Evolutionary conservation across 164 flowering plant genomes (phyloP).

Genomic region (Kingdonia uniflora): DNA sequence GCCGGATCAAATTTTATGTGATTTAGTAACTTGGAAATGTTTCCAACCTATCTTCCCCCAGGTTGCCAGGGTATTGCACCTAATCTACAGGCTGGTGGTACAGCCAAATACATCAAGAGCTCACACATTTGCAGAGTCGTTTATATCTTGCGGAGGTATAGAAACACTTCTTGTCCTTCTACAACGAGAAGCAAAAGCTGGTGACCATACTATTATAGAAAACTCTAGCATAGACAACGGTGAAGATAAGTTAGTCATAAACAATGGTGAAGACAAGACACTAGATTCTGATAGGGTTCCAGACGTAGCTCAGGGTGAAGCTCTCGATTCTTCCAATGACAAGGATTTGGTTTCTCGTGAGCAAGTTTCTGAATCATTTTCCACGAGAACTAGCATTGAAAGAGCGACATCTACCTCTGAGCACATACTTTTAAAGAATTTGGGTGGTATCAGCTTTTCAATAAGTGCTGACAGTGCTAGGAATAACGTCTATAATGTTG

Average conservation of each 20-base stretch:
- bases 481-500: constrained; percentile 84
- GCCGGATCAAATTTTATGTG: too few relatives aligned
- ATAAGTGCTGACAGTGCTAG: constrained; percentile 93
- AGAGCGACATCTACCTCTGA: constrained; percentile 63
- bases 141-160: constrained; percentile 83
- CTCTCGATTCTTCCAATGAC: constrained; percentile 21
- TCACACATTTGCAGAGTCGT: constrained; percentile 78
- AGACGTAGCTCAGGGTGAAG: constrained; percentile 21
- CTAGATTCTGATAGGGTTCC: constrained; percentile 11
- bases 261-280: neutral
- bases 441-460: constrained; percentile 84
- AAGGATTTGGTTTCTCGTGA: constrained; percentile 22
- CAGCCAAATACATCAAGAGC: constrained; percentile 94
- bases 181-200: constrained; percentile 90
- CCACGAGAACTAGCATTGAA: constrained; percentile 26
- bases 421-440: constrained; percentile 37
- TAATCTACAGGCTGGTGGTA: constrained; percentile 81
- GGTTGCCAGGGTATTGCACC: constrained; percentile 92
- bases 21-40: neutral
- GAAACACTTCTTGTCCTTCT: constrained; percentile 91
- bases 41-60: constrained; percentile 21
- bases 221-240: constrained; percentile 15
- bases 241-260: constrained; percentile 5
- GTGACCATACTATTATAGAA: constrained; percentile 34
- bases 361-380: constrained; percentile 22